A percentile compares a stretch with the other conserved stretches of the same genome.
Conservation (phyloP, 2,329 filamentous ascomycete species). For the Colletotrichum destructivum region DNA sequence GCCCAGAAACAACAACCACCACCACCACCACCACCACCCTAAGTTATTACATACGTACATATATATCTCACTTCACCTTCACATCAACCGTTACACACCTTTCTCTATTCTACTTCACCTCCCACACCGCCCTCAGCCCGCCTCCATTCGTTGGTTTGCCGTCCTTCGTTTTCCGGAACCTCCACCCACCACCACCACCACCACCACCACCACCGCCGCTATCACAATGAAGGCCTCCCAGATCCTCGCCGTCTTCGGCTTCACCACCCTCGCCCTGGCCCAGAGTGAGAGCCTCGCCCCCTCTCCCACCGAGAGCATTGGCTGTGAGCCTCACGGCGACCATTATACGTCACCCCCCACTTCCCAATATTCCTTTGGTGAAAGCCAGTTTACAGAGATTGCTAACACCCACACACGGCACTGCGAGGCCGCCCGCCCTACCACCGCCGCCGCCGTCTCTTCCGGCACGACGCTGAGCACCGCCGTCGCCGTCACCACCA, state of each 20-base stretch:
- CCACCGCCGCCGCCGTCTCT: background rate
- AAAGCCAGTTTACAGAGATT: background rate
- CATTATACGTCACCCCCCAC: conserved; percentile 47
- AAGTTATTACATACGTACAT: background rate
- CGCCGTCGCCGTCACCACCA: background rate
- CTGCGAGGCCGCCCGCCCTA: conserved; percentile 32
- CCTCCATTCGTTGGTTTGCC: background rate
- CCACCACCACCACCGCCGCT: background rate
- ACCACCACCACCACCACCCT: background rate
- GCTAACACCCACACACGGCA: conserved; percentile 28
- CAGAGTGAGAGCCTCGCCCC: conserved; percentile 47
- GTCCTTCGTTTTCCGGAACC: background rate
- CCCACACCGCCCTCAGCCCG: too few species aligned
- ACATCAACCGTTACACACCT: background rate
- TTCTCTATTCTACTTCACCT: background rate
- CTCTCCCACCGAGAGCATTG: conserved; percentile 53
- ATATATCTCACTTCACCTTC: conserved; percentile 22
- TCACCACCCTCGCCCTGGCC: conserved; percentile 23
- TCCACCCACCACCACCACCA: background rate
- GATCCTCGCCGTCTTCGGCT: conserved; percentile 40
- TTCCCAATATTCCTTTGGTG: too few species aligned
- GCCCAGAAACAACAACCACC: background rate
- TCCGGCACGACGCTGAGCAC: background rate
- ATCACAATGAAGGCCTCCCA: conserved; percentile 40
- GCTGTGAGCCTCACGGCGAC: conserved; percentile 57